Percentiles rank a stretch among this genome's conserved stretches.
Conservation (phyloP, 1,284 basidiomycete species). For the Sporisorium exsertum region DNA sequence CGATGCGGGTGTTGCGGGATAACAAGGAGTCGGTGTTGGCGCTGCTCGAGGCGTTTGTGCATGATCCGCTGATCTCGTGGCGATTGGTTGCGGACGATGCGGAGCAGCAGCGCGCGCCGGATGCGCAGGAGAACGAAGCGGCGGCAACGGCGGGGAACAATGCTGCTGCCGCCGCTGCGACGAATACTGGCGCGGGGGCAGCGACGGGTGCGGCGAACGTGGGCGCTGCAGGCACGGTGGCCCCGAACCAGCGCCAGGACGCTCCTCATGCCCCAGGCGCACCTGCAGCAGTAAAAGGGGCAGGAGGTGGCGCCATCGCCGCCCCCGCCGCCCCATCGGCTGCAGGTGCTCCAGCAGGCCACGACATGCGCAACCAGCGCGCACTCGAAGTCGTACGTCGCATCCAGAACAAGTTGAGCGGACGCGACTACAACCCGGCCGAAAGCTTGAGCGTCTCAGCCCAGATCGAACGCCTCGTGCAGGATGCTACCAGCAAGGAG, state of each 20-base stretch:
- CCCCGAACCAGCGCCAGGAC: constrained; percentile 15
- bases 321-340: not conserved
- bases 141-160: not conserved
- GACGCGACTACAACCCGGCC: constrained; percentile 64
- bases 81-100: constrained; percentile 67
- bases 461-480: constrained; percentile 64
- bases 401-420: constrained; percentile 67
- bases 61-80: constrained; percentile 76
- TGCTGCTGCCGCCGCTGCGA: constrained; percentile 22
- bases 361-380: constrained; percentile 61
- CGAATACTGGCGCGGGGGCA: not conserved
- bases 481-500: constrained; percentile 65
- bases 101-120: constrained; percentile 49
- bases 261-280: not conserved
- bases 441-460: constrained; percentile 54
- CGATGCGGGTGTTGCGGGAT: constrained; percentile 93
- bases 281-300: not conserved
- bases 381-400: constrained; percentile 66
- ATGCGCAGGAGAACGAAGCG: constrained; percentile 63
- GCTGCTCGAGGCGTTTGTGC: constrained; percentile 85
- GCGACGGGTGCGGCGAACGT: constrained; percentile 16
- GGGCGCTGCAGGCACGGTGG: constrained; percentile 6
- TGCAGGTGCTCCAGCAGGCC: not conserved
- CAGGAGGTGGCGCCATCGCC: constrained; percentile 13
- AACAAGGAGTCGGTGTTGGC: constrained; percentile 99